Conservation (phyloP, 163 green algal genomes). For the Chlorella variabilis region DNA sequence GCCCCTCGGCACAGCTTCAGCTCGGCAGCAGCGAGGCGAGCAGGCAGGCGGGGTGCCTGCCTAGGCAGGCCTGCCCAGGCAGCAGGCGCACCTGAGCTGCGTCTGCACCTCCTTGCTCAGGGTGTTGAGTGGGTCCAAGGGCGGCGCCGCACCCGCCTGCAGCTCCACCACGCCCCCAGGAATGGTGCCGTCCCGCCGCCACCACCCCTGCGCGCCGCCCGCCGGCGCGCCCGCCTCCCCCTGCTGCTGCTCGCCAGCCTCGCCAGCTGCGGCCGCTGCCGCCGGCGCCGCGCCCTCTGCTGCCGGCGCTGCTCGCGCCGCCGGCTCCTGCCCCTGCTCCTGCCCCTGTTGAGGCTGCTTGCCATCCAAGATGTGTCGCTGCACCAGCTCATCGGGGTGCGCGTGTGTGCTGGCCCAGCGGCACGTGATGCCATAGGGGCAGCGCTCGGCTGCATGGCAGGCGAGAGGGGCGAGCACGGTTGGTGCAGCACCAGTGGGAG, state of each 20-base stretch:
- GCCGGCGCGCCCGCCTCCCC: not conserved
- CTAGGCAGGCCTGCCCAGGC: no score
- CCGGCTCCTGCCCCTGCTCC: conserved; percentile 9
- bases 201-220: conserved; percentile 10
- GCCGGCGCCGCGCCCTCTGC: conserved; percentile 9
- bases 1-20: no score
- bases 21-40: no score
- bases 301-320: not conserved
- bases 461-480: no score
- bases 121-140: conserved; percentile 59
- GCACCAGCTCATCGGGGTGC: conserved; percentile 29
- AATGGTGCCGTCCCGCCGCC: conserved; percentile 49
- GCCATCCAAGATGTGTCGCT: conserved; percentile 6
- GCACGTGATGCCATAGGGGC: conserved; percentile 71
- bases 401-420: conserved; percentile 61
- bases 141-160: not conserved
- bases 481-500: no score
- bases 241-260: not conserved
- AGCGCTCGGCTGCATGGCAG: conserved; percentile 37
- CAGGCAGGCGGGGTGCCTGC: no score
- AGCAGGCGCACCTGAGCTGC: conserved; percentile 70
- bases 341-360: conserved; percentile 4
- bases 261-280: not conserved
- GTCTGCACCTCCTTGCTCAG: conserved; percentile 73
- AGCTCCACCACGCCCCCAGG: conserved; percentile 19